Base-by-base conservation (phyloP, 208 protist genomes). In the Trypanosoma grayi region DNA sequence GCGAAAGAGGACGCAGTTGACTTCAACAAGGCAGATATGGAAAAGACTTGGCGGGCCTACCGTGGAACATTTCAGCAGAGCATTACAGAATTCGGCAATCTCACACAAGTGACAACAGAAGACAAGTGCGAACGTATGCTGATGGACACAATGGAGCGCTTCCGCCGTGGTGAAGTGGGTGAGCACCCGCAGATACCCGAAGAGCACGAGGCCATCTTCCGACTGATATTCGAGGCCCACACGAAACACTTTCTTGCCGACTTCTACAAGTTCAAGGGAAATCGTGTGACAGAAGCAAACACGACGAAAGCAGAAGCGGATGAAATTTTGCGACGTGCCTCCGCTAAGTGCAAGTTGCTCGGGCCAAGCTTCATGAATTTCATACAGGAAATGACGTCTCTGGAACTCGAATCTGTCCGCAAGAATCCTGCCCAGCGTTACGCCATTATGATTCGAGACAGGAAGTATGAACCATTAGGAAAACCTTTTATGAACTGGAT, bases 401-500 rank as follows among this genome's bases (percentile, higher is more conserved):
- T 89, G 25, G 88, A 94, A 68, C 72, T 94, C 34, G 88, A 94
- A 52, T 85, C 79, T 7, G 81, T 94, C 37, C 83, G 88, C 7
- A 88, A 92, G 63, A 94, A 92, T 56, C 88, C 85, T n/a, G 73
- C 88, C 14, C 88, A 94, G 62, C 82, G 85, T 20, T 87, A 94
- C 55, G 73, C 67, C 14, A 73, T 94, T 5, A 81, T 94, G 75
- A 61, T 92, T 37, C 80, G 81, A 16, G 85, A 92, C 59, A 66
- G 75, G 27, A 85, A 86, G 66, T 90, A 90, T 56, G 88, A 92
- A 57, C 66, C 79, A 8, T 51, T 92, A 24, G 70, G 79, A 28
- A 85, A 90, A 59, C 83, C 80, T 6, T 95, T 89, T 62, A 86
- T 85, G 70, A 88, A 87, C 50, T 95, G 89, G 86, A 92, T 95